Evolutionary conservation across 768 basidiomycete genomes (phyloP).

Genomic region (Lactarius akahatsu): DNA sequence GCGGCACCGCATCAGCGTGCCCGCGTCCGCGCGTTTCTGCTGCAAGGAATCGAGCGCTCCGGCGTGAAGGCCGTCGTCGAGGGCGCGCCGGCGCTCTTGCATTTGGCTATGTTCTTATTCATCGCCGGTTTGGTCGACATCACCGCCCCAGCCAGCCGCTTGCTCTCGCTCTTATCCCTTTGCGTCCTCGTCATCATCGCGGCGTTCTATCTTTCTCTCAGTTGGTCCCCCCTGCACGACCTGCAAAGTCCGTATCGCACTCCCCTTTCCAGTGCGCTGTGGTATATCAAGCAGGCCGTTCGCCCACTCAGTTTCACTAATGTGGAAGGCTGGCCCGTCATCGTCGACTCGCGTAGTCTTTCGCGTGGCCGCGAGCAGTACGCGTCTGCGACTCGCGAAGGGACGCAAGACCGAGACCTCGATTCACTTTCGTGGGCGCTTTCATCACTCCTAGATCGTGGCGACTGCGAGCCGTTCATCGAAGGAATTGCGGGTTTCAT

Average conservation of each 20-base stretch:
- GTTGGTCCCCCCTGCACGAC: slow-evolving; percentile 7
- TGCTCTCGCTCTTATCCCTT: slow-evolving; percentile 7
- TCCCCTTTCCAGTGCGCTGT: slow-evolving; percentile 18
- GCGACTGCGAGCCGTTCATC: slow-evolving; percentile 16
- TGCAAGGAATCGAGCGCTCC: slow-evolving; percentile 18
- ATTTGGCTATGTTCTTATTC: slow-evolving; percentile 20
- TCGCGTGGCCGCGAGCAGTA: slow-evolving; percentile 7
- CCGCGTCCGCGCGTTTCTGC: slow-evolving; percentile 17
- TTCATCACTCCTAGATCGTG: slow-evolving; percentile 5
- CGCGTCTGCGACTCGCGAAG: neutral
- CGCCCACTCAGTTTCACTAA: slow-evolving; percentile 1
- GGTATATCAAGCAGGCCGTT: slow-evolving; percentile 9
- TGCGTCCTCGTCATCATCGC: slow-evolving; percentile 3
- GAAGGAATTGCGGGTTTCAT: slow-evolving; percentile 15
- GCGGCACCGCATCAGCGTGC: slow-evolving; percentile 17
- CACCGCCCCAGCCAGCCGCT: slow-evolving; percentile 2
- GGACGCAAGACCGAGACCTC: slow-evolving; percentile 8
- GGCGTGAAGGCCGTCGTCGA: slow-evolving; percentile 18
- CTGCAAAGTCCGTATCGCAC: slow-evolving; percentile 16
- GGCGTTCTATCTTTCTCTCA: slow-evolving; percentile 5
- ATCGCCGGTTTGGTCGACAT: slow-evolving; percentile 19
- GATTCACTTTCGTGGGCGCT: slow-evolving; percentile 9
- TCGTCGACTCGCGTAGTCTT: neutral
- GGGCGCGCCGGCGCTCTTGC: slow-evolving; percentile 11
- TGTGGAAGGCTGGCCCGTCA: neutral